Conservation (phyloP, 73 alveolate genomes). For the Paramecium caudatum region DNA sequence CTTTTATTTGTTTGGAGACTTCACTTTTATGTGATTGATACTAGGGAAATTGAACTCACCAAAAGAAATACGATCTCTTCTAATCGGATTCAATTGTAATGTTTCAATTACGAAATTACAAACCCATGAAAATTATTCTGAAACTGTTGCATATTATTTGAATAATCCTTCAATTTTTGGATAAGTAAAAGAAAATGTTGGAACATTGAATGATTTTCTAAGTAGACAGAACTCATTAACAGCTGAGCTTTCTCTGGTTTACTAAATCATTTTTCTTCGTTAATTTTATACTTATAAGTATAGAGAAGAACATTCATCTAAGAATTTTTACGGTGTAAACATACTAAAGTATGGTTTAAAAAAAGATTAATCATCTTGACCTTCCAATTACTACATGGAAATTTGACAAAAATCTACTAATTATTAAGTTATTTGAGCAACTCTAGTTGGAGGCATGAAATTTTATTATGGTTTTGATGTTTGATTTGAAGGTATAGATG, state of each 20-base stretch:
- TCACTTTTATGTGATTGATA: background rate
- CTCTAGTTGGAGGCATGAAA: background rate
- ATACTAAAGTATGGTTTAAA: background rate
- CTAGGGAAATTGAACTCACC: conserved; percentile 22
- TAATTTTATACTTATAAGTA: background rate
- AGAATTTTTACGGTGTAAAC: background rate
- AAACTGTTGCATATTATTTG: background rate
- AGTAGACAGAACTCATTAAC: conserved; percentile 7
- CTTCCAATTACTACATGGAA: background rate
- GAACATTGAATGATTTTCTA: conserved; percentile 15
- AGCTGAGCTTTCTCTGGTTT: background rate
- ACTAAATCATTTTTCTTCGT: background rate
- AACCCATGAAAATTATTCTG: conserved; percentile 26
- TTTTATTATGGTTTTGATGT: too few species aligned
- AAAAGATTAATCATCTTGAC: background rate
- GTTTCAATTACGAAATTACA: conserved; percentile 10
- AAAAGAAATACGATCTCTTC: background rate
- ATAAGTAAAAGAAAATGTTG: background rate
- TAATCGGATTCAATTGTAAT: conserved; percentile 25
- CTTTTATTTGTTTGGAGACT: background rate
- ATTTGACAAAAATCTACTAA: background rate
- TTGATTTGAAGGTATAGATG: background rate
- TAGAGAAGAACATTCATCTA: background rate
- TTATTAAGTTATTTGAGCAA: background rate
- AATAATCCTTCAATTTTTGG: background rate